Conservation (phyloP, 2,329 filamentous ascomycete species). For the Colletotrichum melonis region DNA sequence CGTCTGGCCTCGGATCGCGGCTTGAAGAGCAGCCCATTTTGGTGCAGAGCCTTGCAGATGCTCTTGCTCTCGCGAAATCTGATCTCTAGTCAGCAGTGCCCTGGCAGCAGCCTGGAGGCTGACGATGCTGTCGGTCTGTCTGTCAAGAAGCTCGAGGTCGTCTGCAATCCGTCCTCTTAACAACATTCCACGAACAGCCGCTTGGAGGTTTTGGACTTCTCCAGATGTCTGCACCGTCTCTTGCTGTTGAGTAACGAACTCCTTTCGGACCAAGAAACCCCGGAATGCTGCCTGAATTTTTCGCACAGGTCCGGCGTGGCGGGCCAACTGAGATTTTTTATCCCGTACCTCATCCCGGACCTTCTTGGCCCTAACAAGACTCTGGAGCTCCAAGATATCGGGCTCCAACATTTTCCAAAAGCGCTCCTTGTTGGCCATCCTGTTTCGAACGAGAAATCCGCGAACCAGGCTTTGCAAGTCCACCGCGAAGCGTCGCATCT, state of each 20-base stretch:
- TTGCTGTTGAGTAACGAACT: constrained; percentile 64
- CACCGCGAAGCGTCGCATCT: constrained; percentile 85
- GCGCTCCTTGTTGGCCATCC: constrained; percentile 70
- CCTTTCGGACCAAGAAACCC: constrained; percentile 73
- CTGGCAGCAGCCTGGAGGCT: constrained; percentile 75
- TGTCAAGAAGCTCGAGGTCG: constrained; percentile 63
- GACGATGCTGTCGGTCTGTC: constrained; percentile 61
- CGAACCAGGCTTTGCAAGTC: constrained; percentile 83
- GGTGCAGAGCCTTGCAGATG: constrained; percentile 62
- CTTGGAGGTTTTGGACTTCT: constrained; percentile 71
- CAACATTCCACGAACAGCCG: constrained; percentile 74
- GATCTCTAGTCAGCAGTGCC: constrained; percentile 68
- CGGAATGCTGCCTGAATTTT: constrained; percentile 74
- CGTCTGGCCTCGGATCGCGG: constrained; percentile 59
- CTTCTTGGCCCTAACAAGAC: constrained; percentile 78
- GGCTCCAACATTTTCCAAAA: constrained; percentile 78
- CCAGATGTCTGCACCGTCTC: constrained; percentile 64
- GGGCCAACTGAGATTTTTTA: constrained; percentile 68
- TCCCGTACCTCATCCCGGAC: constrained; percentile 68
- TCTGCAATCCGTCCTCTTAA: constrained; percentile 67
- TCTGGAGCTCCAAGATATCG: constrained; percentile 84
- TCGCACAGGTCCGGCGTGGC: constrained; percentile 71
- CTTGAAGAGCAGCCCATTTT: constrained; percentile 62
- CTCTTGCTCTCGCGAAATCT: constrained; percentile 62
- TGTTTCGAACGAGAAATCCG: constrained; percentile 77